Conservation (phyloP, 2,329 filamentous ascomycete genomes). For the Didymella arachidicola region DNA sequence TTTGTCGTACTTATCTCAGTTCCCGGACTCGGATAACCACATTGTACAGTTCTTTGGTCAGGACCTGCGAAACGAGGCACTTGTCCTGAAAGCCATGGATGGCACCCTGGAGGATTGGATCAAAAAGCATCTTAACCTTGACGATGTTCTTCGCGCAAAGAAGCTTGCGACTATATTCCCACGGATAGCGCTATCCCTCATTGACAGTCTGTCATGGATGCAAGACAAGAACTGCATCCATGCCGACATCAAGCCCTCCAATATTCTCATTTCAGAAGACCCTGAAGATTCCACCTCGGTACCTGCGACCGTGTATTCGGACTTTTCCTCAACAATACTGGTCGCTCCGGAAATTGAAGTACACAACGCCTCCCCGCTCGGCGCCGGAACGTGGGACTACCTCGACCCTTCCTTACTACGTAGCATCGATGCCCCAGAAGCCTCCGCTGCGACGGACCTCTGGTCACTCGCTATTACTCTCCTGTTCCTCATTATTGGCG, state of each 20-base stretch:
- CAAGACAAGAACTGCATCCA: slow-evolving; percentile 50
- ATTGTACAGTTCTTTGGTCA: slow-evolving; percentile 47
- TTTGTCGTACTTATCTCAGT: slow-evolving; percentile 44
- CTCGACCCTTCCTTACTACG: slow-evolving; percentile 50
- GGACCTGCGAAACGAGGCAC: slow-evolving; percentile 38
- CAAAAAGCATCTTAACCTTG: slow-evolving; percentile 36
- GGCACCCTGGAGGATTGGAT: slow-evolving; percentile 46
- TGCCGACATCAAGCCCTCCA: slow-evolving; percentile 59
- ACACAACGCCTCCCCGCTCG: slow-evolving; percentile 40
- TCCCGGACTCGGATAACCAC: slow-evolving; percentile 32
- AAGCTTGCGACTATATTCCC: slow-evolving; percentile 52
- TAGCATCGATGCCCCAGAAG: slow-evolving; percentile 31
- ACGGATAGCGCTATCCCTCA: slow-evolving; percentile 49
- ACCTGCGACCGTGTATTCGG: slow-evolving; percentile 49
- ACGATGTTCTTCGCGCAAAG: slow-evolving; percentile 39
- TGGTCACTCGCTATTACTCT: slow-evolving; percentile 58
- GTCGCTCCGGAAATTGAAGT: slow-evolving; percentile 17
- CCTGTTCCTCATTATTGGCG: slow-evolving; percentile 53
- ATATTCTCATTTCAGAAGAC: slow-evolving; percentile 51
- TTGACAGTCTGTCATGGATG: slow-evolving; percentile 54
- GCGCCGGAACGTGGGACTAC: slow-evolving; percentile 58
- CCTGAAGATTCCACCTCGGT: slow-evolving; percentile 6
- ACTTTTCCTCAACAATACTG: slow-evolving; percentile 54
- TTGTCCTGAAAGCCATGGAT: slow-evolving; percentile 47
- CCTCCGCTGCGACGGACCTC: slow-evolving; percentile 51